phyloP scores from a whole-genome alignment of 2,329 filamentous ascomycete genomes.

The Fonsecaea monophora region DNA sequence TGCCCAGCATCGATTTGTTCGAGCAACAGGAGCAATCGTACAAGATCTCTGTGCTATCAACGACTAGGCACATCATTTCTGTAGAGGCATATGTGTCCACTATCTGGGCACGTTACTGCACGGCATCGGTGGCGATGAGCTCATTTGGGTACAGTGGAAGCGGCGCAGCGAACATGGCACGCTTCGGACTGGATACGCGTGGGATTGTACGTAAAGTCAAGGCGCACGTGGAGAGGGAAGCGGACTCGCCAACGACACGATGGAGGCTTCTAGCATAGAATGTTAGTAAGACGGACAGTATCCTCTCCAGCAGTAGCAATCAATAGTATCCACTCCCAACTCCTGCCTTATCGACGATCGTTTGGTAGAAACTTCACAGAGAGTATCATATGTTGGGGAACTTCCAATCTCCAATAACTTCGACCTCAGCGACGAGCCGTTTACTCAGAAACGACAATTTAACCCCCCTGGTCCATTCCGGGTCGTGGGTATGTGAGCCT shows the following conservation, averaged over 20 bases:
- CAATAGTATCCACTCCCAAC: neutral
- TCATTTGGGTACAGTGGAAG: slow-evolving; percentile 10
- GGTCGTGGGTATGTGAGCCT: neutral
- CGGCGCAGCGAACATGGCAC: slow-evolving; percentile 6
- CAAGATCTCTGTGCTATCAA: slow-evolving; percentile 49
- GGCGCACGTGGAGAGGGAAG: slow-evolving; percentile 1
- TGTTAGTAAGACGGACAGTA: neutral
- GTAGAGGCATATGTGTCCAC: slow-evolving; percentile 53
- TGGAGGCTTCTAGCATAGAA: slow-evolving; percentile 13
- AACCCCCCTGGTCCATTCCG: neutral
- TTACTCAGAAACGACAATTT: neutral
- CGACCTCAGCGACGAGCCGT: neutral
- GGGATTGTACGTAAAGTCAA: slow-evolving; percentile 19
- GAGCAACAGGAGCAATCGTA: slow-evolving; percentile 54
- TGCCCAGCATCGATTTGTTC: slow-evolving; percentile 57
- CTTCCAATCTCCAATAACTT: neutral
- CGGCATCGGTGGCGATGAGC: slow-evolving; percentile 11
- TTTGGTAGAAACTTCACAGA: neutral
- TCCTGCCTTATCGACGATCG: neutral
- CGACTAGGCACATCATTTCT: slow-evolving; percentile 47
- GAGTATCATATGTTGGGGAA: neutral
- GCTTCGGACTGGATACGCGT: slow-evolving; percentile 11
- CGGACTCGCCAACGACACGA: neutral
- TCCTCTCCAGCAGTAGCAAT: neutral
- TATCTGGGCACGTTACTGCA: slow-evolving; percentile 9